Conservation (phyloP, 2,329 filamentous ascomycete species). For the Bipolaris bicolor region DNA sequence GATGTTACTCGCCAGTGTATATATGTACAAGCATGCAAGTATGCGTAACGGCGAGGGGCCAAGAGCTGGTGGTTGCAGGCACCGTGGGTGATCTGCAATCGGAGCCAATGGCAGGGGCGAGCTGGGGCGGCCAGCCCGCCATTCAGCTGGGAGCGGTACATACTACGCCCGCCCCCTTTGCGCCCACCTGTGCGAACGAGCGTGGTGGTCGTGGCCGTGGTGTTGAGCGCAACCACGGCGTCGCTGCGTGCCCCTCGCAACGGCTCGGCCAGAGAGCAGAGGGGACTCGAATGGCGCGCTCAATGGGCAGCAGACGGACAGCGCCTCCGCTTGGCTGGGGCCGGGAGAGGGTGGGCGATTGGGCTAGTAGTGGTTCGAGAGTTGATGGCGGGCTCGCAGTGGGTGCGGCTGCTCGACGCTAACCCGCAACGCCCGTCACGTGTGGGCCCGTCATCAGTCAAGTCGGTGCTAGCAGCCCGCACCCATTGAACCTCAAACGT, state of each 20-base stretch:
- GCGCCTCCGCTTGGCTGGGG: neutral
- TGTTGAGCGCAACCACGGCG: too few species aligned
- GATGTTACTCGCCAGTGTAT: too few species aligned
- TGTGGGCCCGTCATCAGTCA: constrained; percentile 3
- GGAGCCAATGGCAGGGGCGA: constrained; percentile 2
- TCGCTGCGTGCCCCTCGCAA: neutral
- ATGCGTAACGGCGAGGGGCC: neutral
- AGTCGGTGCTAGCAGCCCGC: constrained; percentile 19
- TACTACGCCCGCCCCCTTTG: constrained; percentile 7
- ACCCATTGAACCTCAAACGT: constrained; percentile 29
- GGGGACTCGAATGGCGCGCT: neutral
- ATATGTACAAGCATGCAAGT: neutral
- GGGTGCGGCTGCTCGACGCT: constrained; percentile 1
- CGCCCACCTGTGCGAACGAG: constrained; percentile 6
- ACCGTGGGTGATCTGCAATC: neutral
- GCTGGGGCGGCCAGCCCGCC: constrained; percentile 1
- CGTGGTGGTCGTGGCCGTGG: neutral
- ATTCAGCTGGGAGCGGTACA: constrained; percentile 12
- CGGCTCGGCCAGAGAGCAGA: constrained; percentile 1
- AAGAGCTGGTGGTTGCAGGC: neutral
- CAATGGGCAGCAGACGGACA: neutral
- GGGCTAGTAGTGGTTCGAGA: constrained; percentile 5
- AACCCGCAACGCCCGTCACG: constrained; percentile 8
- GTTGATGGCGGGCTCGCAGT: constrained; percentile 1
- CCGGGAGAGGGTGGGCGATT: constrained; percentile 9